These are phyloP conservation scores for Mycena albidolilacea DNA, from an alignment of 768 basidiomycete species.

Conservation along the genomic window DNA sequence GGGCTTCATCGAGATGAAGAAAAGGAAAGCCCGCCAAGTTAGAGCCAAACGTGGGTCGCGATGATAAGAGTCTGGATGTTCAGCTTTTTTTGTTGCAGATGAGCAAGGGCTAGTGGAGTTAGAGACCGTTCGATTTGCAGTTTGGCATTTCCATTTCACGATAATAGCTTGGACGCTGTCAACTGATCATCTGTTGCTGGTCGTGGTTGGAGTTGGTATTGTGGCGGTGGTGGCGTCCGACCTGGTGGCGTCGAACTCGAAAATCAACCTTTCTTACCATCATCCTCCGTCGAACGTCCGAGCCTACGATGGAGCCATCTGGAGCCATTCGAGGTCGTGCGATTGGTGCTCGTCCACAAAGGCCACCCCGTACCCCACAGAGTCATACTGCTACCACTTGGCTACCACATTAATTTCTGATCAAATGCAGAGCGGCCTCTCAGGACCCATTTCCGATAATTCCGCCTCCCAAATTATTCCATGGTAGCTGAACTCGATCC, in stretches of 20 bases:
- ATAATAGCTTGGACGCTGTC: too few species aligned
- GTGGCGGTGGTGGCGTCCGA: too few species aligned
- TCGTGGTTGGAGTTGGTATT: too few species aligned
- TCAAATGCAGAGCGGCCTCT: too few species aligned
- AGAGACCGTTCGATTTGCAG: background rate
- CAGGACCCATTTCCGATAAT: background rate
- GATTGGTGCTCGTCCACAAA: background rate
- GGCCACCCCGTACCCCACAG: background rate
- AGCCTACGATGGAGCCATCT: background rate
- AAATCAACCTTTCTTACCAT: background rate
- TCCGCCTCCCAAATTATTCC: background rate
- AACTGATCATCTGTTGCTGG: too few species aligned
- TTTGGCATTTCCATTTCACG: background rate
- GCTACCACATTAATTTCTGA: too few species aligned
- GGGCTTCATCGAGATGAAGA: constrained; percentile 13
- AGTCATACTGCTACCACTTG: background rate
- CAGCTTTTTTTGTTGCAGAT: background rate
- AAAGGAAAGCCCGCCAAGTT: background rate
- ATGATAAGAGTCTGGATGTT: background rate
- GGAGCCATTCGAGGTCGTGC: background rate
- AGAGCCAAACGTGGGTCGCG: constrained; percentile 10
- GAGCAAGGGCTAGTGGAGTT: background rate
- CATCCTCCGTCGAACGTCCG: background rate
- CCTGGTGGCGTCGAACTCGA: too few species aligned
- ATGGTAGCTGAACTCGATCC: constrained; percentile 1